Conservation (phyloP, 164 flowering plant genomes). For the Stephania cephalantha region DNA sequence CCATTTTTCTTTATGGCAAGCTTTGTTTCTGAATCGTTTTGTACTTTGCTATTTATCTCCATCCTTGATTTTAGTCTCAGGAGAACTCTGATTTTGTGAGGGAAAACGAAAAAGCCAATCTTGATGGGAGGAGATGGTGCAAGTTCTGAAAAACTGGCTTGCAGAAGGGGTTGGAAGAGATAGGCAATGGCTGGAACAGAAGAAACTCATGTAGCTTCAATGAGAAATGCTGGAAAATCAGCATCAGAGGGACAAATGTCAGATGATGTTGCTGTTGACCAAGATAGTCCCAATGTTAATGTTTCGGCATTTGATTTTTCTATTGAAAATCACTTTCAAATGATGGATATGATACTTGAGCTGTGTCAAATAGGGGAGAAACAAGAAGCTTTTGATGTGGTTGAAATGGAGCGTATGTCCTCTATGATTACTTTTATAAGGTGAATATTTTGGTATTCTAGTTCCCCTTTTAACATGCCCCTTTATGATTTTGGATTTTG, state of each 20-base stretch:
- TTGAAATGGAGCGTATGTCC: constrained; percentile 37
- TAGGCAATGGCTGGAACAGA: neutral
- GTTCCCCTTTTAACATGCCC: neutral
- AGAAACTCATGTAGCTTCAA: neutral
- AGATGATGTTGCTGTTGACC: constrained; percentile 3
- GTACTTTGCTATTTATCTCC: neutral
- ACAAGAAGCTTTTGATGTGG: constrained; percentile 21
- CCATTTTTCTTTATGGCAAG: neutral
- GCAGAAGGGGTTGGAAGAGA: neutral
- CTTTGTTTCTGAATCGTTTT: neutral
- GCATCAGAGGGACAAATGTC: constrained; percentile 4
- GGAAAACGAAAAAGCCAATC: neutral
- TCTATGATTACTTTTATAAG: constrained; percentile 49
- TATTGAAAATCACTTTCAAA: constrained; percentile 51
- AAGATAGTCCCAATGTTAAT: constrained; percentile 11
- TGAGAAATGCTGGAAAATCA: neutral
- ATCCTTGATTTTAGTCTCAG: neutral
- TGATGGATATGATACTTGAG: constrained; percentile 37
- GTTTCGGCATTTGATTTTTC: constrained; percentile 56
- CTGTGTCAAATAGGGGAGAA: constrained; percentile 38
- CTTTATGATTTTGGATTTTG: neutral
- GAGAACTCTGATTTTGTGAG: neutral
- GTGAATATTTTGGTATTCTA: constrained; percentile 17
- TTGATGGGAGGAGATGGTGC: neutral
- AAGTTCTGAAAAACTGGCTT: neutral